Evolutionary conservation across 257 asterid species (phyloP).

Genomic region (Capsicum rhomboideum): DNA sequence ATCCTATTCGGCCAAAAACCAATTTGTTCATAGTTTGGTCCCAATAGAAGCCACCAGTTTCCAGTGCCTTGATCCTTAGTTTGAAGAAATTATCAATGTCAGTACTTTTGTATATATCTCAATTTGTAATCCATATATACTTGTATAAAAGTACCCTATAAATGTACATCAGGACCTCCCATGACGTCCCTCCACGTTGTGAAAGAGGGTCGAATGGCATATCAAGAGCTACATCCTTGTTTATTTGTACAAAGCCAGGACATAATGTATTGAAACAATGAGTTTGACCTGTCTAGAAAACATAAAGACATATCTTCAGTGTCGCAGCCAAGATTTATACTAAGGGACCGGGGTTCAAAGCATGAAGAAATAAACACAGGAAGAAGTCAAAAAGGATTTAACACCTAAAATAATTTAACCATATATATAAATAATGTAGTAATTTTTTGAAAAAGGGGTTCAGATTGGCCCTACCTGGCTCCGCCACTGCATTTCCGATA

Average conservation of each 20-base stretch:
- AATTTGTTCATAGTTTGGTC: too few relatives aligned
- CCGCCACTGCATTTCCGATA: not conserved
- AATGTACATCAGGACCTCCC: not conserved
- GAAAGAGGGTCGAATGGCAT: not conserved
- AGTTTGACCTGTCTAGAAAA: not conserved
- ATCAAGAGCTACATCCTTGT: not conserved
- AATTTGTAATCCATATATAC: too few relatives aligned
- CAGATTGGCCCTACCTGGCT: not conserved
- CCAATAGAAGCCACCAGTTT: too few relatives aligned
- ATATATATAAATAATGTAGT: too few relatives aligned
- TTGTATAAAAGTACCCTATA: not conserved
- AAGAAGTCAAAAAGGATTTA: not conserved
- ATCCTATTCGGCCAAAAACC: too few relatives aligned
- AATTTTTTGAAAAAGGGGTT: not conserved
- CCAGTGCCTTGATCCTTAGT: too few relatives aligned
- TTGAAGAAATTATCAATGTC: too few relatives aligned
- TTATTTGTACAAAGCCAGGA: not conserved
- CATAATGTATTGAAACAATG: not conserved
- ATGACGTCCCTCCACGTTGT: not conserved
- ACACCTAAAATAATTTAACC: too few relatives aligned
- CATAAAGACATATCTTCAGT: not conserved
- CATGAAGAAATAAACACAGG: not conserved
- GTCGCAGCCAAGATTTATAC: not conserved
- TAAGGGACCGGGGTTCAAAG: too few relatives aligned
- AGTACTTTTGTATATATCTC: too few relatives aligned